Conservation (phyloP, 495 filamentous ascomycete species). For the Tuber calosporum region DNA sequence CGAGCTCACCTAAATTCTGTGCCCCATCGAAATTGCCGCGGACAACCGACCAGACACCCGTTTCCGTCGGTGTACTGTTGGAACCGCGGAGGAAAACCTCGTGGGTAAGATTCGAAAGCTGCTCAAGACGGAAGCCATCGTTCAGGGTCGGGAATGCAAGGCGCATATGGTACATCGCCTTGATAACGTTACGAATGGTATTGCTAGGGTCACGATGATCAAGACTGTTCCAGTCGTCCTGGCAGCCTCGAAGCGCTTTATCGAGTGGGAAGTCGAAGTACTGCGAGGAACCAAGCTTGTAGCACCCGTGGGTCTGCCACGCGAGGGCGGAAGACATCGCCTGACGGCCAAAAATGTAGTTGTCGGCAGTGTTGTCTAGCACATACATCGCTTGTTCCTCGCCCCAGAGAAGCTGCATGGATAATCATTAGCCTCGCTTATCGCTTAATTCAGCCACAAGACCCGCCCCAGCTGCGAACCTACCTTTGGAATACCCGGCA, state of each 20-base stretch:
- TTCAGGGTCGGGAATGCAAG: conserved; percentile 55
- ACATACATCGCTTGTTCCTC: conserved; percentile 66
- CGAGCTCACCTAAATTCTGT: conserved; percentile 48
- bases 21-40: conserved; percentile 49
- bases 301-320: conserved; percentile 66
- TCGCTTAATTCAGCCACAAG: not conserved
- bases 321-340: conserved; percentile 60
- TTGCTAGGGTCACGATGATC: conserved; percentile 67
- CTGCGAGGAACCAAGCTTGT: conserved; percentile 51
- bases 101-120: conserved; percentile 55
- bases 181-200: conserved; percentile 59
- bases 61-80: conserved; percentile 52
- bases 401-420: conserved; percentile 49
- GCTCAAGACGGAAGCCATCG: conserved; percentile 57
- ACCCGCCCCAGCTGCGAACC: not conserved
- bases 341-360: conserved; percentile 66
- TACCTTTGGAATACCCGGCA: conserved; percentile 61
- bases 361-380: conserved; percentile 58
- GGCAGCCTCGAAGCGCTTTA: conserved; percentile 52
- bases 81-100: conserved; percentile 52
- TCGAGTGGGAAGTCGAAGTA: conserved; percentile 57
- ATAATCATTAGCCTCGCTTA: conserved; percentile 4
- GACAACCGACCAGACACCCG: conserved; percentile 61
- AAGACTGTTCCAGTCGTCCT: conserved; percentile 53
- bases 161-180: conserved; percentile 60